Percentiles rank a stretch among this genome's conserved stretches.
These are phyloP conservation scores for Rubia peregrina DNA, from an alignment of 305 asterid genomes.

Conservation along the genomic window DNA sequence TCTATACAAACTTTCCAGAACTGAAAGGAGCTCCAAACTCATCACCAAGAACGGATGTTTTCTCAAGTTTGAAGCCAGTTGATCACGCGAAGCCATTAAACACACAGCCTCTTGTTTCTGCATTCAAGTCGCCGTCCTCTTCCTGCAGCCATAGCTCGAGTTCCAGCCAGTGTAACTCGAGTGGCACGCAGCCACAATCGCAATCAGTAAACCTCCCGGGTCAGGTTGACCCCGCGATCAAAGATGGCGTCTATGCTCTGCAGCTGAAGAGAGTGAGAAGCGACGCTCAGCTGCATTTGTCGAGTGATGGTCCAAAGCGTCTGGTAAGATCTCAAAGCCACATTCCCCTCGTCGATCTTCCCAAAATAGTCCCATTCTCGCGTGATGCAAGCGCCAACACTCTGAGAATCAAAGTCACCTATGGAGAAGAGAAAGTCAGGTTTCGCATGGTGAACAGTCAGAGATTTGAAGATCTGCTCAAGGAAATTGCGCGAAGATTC, in stretches of 20 bases:
- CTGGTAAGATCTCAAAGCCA: constrained; percentile 52
- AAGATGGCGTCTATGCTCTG: constrained; percentile 27
- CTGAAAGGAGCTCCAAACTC: constrained; percentile 51
- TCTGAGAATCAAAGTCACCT: constrained; percentile 60
- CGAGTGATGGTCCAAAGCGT: constrained; percentile 32
- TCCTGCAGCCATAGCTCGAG: constrained; percentile 62
- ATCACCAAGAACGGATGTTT: constrained; percentile 34
- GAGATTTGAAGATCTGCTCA: constrained; percentile 53
- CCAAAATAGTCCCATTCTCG: constrained; percentile 20
- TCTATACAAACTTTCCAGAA: constrained; percentile 69
- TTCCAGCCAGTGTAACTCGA: constrained; percentile 65
- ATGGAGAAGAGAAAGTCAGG: constrained; percentile 68
- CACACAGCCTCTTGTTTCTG: constrained; percentile 28
- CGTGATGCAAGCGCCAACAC: constrained; percentile 23
- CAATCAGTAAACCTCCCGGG: constrained; percentile 15
- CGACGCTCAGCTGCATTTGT: constrained; percentile 45
- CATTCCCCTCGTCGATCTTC: constrained; percentile 28
- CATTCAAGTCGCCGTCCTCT: constrained; percentile 57
- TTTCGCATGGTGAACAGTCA: constrained; percentile 52
- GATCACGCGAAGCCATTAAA: constrained; percentile 24
- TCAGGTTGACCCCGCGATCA: constrained; percentile 18
- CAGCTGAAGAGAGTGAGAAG: constrained; percentile 46
- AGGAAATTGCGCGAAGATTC: constrained; percentile 53
- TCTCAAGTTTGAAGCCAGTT: constrained; percentile 26
- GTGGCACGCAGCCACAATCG: constrained; percentile 38